Conservation (phyloP, 1,284 basidiomycete genomes). For the Singerocomus rubriflavus region DNA sequence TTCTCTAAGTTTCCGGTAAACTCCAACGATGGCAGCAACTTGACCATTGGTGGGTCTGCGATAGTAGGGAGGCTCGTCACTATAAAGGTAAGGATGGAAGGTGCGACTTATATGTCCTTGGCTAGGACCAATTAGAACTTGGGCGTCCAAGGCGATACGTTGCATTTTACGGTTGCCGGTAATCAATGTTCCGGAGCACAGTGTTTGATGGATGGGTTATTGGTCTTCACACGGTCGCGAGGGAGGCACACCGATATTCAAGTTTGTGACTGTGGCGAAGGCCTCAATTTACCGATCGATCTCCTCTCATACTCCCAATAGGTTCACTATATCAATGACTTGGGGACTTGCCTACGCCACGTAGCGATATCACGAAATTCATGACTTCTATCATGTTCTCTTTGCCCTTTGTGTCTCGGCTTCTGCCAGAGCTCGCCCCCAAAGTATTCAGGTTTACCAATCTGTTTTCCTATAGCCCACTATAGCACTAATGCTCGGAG, state of each 20-base stretch:
- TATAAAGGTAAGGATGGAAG: neutral
- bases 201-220: no score
- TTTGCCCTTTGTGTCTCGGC: constrained; percentile 86
- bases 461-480: constrained; percentile 82
- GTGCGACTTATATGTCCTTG: constrained; percentile 12
- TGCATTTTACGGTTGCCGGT: neutral
- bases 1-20: constrained; percentile 12
- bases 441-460: constrained; percentile 97
- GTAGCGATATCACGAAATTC: constrained; percentile 97
- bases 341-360: constrained; percentile 93
- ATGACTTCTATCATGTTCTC: constrained; percentile 94
- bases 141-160: constrained; percentile 1
- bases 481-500: constrained; percentile 53
- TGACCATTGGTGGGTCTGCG: constrained; percentile 1
- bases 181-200: no score
- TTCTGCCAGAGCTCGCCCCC: constrained; percentile 88
- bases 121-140: neutral
- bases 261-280: neutral
- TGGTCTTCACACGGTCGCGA: no score
- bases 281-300: no score
- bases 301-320: constrained; percentile 32
- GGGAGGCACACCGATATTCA: neutral
- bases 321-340: constrained; percentile 93
- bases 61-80: neutral
- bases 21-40: neutral